phyloP scores from a whole-genome alignment of 1,139 yeast species.

The Hyphopichia buzzinii region DNA sequence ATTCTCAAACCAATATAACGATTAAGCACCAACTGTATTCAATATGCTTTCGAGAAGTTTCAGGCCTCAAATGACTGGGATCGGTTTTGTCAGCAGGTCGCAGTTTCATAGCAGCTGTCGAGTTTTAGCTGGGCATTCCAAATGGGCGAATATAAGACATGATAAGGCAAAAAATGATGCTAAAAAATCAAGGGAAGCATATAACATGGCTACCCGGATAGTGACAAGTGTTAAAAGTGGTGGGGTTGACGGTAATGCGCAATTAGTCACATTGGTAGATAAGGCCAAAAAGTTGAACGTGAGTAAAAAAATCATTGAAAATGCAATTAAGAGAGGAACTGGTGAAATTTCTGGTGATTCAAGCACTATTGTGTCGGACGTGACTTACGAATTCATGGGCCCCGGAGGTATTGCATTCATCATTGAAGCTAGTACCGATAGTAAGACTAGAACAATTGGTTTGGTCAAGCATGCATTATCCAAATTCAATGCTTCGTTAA shows the following conservation, averaged over 20 bases:
- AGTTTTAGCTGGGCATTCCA: constrained; percentile 70
- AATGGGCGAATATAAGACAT: constrained; percentile 94
- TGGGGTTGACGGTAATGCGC: constrained; percentile 63
- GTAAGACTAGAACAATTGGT: constrained; percentile 78
- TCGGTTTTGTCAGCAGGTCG: background rate
- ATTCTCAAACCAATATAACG: too few relatives aligned
- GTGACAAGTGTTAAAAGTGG: constrained; percentile 65
- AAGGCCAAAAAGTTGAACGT: constrained; percentile 77
- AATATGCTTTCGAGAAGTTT: background rate
- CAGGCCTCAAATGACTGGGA: background rate
- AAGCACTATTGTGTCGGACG: constrained; percentile 34
- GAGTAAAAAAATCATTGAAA: constrained; percentile 80
- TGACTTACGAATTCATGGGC: constrained; percentile 84
- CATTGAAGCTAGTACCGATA: constrained; percentile 85
- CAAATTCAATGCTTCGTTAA: constrained; percentile 65
- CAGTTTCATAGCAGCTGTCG: constrained; percentile 13
- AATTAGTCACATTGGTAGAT: constrained; percentile 72
- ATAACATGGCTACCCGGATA: constrained; percentile 70
- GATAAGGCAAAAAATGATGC: constrained; percentile 94
- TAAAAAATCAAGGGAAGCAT: constrained; percentile 65
- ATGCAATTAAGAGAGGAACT: constrained; percentile 80
- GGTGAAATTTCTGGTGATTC: constrained; percentile 48
- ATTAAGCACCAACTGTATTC: too few relatives aligned
- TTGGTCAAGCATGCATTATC: constrained; percentile 73
- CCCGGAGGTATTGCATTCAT: constrained; percentile 89